Evolutionary conservation across 2,329 filamentous ascomycete genomes (phyloP).

Genomic region (Pseudophaeomoniella oleicola): DNA sequence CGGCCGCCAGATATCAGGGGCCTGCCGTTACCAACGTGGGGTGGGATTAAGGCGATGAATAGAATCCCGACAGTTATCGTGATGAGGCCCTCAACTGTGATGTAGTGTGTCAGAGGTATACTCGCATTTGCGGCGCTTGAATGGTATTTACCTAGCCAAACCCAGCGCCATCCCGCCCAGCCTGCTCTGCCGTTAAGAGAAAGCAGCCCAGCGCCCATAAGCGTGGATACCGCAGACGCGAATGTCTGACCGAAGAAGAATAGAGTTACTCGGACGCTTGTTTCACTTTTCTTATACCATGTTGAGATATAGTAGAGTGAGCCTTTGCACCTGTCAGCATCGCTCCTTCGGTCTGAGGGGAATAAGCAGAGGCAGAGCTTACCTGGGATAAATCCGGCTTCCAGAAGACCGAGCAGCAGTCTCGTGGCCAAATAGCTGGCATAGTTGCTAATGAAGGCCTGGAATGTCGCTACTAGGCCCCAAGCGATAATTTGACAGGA

Average conservation of each 20-base stretch:
- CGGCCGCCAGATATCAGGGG: slow-evolving; percentile 5
- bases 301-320: slow-evolving; percentile 32
- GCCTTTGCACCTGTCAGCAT: too few species aligned
- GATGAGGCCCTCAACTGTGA: slow-evolving; percentile 37
- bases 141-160: slow-evolving; percentile 13
- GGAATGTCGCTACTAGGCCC: slow-evolving; percentile 36
- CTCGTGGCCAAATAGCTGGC: slow-evolving; percentile 34
- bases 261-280: slow-evolving; percentile 36
- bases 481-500: slow-evolving; percentile 38
- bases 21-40: slow-evolving; percentile 28
- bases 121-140: not conserved
- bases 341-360: too few species aligned
- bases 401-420: slow-evolving; percentile 37
- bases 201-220: slow-evolving; percentile 26
- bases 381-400: slow-evolving; percentile 42
- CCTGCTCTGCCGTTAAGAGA: slow-evolving; percentile 34
- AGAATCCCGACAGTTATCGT: slow-evolving; percentile 16
- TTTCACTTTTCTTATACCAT: slow-evolving; percentile 40
- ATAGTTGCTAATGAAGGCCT: slow-evolving; percentile 35
- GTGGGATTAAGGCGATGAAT: slow-evolving; percentile 18
- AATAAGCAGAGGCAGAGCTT: too few species aligned
- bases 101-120: slow-evolving; percentile 14
- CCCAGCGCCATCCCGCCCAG: slow-evolving; percentile 42
- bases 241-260: slow-evolving; percentile 44
- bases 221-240: slow-evolving; percentile 26